Evolutionary conservation across 2,329 filamentous ascomycete species (phyloP).

Genomic region (Coniella lustricola): DNA sequence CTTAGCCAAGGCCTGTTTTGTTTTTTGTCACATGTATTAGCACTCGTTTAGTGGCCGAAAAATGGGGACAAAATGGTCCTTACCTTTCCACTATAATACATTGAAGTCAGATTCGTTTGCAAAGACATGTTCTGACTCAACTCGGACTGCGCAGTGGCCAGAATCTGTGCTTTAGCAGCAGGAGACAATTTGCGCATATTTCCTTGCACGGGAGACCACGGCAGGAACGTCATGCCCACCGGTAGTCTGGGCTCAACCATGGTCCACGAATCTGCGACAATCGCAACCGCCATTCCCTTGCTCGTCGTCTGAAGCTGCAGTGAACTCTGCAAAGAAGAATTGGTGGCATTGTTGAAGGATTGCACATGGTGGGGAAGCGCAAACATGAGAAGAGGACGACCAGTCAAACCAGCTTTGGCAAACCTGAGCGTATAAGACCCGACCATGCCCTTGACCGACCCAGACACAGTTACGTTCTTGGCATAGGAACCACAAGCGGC

Average conservation of each 20-base stretch:
- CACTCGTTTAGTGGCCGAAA: background rate
- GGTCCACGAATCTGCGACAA: conserved; percentile 68
- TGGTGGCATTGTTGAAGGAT: conserved; percentile 58
- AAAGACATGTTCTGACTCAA: conserved; percentile 66
- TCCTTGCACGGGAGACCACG: conserved; percentile 58
- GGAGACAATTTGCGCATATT: conserved; percentile 40
- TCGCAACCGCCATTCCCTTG: conserved; percentile 71
- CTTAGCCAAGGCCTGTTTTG: conserved; percentile 58
- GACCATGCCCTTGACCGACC: conserved; percentile 46
- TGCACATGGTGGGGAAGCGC: conserved; percentile 78
- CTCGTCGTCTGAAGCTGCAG: conserved; percentile 71
- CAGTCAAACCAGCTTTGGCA: conserved; percentile 58
- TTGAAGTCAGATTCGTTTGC: conserved; percentile 71
- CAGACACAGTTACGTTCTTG: conserved; percentile 55
- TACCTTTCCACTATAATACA: conserved; percentile 89
- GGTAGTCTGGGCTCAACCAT: conserved; percentile 72
- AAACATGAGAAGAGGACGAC: conserved; percentile 68
- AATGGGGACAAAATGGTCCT: conserved; percentile 11
- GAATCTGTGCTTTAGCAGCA: conserved; percentile 52
- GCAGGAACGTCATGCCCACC: conserved; percentile 65
- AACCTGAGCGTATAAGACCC: conserved; percentile 72
- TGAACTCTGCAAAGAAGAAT: conserved; percentile 41
- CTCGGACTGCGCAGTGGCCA: conserved; percentile 60
- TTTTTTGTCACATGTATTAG: too few relatives aligned
- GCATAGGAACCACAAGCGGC: conserved; percentile 69